A percentile compares a stretch with the other conserved stretches of the same genome.
Conservation (phyloP, 1,139 yeast species). For the Kurtzmaniella quercitrusa region DNA sequence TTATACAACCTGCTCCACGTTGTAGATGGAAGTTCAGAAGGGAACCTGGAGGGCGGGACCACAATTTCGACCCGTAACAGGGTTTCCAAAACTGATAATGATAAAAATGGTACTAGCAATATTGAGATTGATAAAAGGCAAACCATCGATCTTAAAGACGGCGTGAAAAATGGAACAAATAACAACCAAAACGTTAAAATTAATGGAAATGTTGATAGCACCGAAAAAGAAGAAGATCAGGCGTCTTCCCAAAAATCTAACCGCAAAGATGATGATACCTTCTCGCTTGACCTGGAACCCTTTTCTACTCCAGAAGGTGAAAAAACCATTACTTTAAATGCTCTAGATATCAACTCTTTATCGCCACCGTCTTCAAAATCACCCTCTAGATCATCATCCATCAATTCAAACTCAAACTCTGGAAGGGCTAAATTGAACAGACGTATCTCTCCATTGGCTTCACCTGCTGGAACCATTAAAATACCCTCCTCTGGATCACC, state of each 20-base stretch:
- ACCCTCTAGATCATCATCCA: conserved; percentile 11
- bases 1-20: conserved; percentile 7
- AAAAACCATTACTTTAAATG: background rate
- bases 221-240: too few species aligned
- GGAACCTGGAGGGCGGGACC: background rate
- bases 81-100: too few species aligned
- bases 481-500: conserved; percentile 14
- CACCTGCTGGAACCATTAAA: conserved; percentile 4
- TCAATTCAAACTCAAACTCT: conserved; percentile 12
- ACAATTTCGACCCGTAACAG: background rate
- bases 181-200: too few species aligned
- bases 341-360: background rate
- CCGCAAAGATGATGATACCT: background rate
- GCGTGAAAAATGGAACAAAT: too few species aligned
- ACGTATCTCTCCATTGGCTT: conserved; percentile 1
- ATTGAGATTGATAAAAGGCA: too few species aligned
- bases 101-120: too few species aligned
- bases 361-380: background rate
- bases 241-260: background rate
- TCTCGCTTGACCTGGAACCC: background rate
- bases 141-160: too few species aligned
- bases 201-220: too few species aligned
- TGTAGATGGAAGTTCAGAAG: background rate
- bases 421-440: conserved; percentile 7
- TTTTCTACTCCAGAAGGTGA: background rate